Percentiles rank a stretch among this genome's conserved stretches.
phyloP scores from a whole-genome alignment of 2,329 filamentous ascomycete species.

The Claviceps sp. region DNA sequence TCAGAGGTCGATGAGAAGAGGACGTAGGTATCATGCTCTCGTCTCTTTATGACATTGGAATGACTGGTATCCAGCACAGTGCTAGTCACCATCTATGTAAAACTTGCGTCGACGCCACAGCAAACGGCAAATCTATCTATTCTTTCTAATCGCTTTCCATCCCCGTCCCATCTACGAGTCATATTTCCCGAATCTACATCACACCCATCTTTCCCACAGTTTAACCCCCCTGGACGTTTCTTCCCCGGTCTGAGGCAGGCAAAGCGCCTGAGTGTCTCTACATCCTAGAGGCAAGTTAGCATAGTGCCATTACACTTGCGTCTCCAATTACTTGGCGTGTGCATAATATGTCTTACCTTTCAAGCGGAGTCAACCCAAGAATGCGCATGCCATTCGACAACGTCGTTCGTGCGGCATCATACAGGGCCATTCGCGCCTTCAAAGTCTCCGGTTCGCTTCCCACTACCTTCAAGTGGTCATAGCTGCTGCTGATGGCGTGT shows the following conservation, averaged over 20 bases:
- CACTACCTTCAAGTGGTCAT: constrained; percentile 72
- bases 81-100: background rate
- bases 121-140: background rate
- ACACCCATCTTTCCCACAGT: background rate
- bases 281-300: constrained; percentile 4
- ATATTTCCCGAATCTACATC: background rate
- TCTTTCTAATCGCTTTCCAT: background rate
- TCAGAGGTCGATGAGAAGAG: too few species aligned
- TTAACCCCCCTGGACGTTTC: background rate
- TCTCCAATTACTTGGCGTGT: background rate
- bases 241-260: background rate
- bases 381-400: constrained; percentile 73
- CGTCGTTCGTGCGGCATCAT: constrained; percentile 61
- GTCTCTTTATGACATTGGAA: background rate
- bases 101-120: background rate
- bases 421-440: constrained; percentile 37
- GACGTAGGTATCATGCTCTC: too few species aligned
- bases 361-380: constrained; percentile 64
- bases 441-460: constrained; percentile 61
- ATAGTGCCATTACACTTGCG: background rate
- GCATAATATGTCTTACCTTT: constrained; percentile 24
- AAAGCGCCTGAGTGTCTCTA: background rate
- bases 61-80: background rate
- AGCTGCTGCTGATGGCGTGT: constrained; percentile 65
- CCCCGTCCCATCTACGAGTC: background rate